phyloP scores from a whole-genome alignment of 2,329 filamentous ascomycete genomes.

The Dendrostoma leiphaemia region DNA sequence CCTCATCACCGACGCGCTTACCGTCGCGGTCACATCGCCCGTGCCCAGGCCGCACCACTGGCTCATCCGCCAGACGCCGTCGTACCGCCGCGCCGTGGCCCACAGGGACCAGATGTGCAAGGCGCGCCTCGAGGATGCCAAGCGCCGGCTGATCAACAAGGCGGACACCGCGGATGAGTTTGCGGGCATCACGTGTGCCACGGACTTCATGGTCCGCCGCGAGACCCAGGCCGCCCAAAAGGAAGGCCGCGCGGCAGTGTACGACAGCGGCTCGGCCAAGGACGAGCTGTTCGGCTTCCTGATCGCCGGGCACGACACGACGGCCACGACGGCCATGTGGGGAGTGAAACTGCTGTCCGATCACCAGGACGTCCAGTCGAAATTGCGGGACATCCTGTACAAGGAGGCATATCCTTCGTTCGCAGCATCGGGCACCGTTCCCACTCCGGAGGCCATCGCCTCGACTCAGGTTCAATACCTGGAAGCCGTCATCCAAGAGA shows the following conservation, averaged over 20 bases:
- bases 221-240: slow-evolving; percentile 3
- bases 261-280: slow-evolving; percentile 4
- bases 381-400: slow-evolving; percentile 39
- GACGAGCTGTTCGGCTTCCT: slow-evolving; percentile 40
- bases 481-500: slow-evolving; percentile 45
- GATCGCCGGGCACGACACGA: slow-evolving; percentile 43
- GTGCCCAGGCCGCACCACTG: slow-evolving; percentile 2
- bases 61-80: neutral
- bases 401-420: slow-evolving; percentile 21
- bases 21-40: slow-evolving; percentile 4
- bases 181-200: slow-evolving; percentile 5
- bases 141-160: neutral
- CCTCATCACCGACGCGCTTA: slow-evolving; percentile 1
- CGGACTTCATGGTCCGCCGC: slow-evolving; percentile 12
- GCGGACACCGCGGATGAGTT: neutral
- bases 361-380: slow-evolving; percentile 35
- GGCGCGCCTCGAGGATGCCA: slow-evolving; percentile 11
- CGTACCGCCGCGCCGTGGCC: slow-evolving; percentile 7
- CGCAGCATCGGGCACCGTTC: slow-evolving; percentile 34
- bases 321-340: slow-evolving; percentile 41
- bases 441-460: slow-evolving; percentile 26
- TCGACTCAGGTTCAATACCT: slow-evolving; percentile 41
- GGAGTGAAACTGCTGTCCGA: slow-evolving; percentile 39
- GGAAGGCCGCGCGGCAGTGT: slow-evolving; percentile 7
- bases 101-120: slow-evolving; percentile 8